Conservation (phyloP, 192 early-diverging fungal genomes). For the Linnemannia exigua region DNA sequence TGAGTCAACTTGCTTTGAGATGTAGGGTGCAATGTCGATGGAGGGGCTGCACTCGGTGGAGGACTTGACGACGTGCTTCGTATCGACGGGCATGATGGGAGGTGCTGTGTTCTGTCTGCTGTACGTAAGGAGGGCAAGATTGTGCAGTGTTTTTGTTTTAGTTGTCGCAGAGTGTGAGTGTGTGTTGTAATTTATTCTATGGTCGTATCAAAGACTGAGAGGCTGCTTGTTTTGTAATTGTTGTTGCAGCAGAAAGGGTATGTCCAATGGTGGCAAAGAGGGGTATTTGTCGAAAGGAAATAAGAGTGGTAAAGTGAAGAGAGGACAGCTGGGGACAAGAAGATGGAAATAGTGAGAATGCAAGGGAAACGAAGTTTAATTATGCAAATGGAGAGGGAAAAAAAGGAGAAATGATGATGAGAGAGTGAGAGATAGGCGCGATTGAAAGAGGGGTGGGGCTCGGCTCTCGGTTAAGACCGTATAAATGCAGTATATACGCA, state of each 20-base stretch:
- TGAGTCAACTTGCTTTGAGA: conserved; percentile 54
- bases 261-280: no score
- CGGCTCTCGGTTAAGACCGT: not conserved
- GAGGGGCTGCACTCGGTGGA: conserved; percentile 5
- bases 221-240: no score
- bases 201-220: no score
- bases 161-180: not conserved
- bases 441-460: not conserved
- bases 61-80: not conserved
- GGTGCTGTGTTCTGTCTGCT: not conserved
- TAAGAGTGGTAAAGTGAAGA: not conserved
- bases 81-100: not conserved
- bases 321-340: not conserved
- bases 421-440: not conserved
- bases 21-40: conserved; percentile 65
- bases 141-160: not conserved
- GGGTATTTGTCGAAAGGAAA: no score
- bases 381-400: not conserved
- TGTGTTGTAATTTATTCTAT: no score
- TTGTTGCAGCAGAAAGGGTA: no score
- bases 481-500: no score
- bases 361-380: no score
- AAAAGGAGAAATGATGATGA: not conserved
- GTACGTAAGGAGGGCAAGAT: not conserved
- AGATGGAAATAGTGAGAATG: not conserved